phyloP scores from a whole-genome alignment of 2,329 filamentous ascomycete genomes.

The Xylaria polymorpha region DNA sequence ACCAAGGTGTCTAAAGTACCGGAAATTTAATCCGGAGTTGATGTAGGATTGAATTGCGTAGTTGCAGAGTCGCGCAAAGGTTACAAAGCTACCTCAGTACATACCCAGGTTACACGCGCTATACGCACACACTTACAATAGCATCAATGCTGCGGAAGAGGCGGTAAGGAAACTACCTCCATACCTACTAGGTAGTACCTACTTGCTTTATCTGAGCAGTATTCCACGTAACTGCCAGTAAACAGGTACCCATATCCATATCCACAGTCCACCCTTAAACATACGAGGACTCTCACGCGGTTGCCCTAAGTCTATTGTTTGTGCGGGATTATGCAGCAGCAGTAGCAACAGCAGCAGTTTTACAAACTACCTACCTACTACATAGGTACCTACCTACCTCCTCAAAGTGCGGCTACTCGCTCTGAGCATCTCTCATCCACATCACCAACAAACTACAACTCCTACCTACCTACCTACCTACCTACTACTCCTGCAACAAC shows the following conservation, averaged over 20 bases:
- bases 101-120: neutral
- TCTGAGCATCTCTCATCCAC: neutral
- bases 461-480: neutral
- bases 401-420: neutral
- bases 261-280: neutral
- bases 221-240: too few species aligned
- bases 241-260: neutral
- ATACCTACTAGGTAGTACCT: too few species aligned
- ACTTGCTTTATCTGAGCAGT: too few species aligned
- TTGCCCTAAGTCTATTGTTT: neutral
- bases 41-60: too few species aligned
- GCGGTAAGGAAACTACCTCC: too few species aligned
- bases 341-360: neutral
- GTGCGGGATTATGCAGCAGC: neutral
- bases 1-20: neutral
- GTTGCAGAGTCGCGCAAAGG: neutral
- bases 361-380: neutral
- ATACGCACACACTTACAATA: too few species aligned
- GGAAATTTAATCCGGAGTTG: too few species aligned
- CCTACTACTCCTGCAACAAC: neutral
- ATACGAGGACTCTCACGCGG: neutral
- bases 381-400: too few species aligned
- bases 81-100: neutral
- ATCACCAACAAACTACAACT: slow-evolving; percentile 1
- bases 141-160: too few species aligned